phyloP scores from a whole-genome alignment of 208 protist species.

The Crithidia mellificae region DNA sequence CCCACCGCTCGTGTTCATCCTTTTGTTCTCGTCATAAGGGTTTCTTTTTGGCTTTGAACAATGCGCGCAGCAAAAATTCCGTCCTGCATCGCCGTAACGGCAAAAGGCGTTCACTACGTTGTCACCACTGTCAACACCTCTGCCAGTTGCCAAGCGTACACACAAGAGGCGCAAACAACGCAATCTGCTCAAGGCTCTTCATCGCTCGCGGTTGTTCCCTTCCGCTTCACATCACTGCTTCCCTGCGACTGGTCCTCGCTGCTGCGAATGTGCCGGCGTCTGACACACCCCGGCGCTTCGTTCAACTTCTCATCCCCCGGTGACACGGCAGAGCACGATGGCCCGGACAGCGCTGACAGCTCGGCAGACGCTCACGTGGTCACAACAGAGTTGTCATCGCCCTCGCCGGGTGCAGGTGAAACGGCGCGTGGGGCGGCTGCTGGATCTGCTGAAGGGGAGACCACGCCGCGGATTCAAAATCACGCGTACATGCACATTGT shows the following conservation, averaged over 20 bases:
- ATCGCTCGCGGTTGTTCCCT: conserved; percentile 17
- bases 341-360: no score
- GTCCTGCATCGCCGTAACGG: conserved; percentile 33
- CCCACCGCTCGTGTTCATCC: not conserved
- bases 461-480: conserved; percentile 30
- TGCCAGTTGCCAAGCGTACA: conserved; percentile 42
- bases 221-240: conserved; percentile 55
- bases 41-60: no score
- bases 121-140: conserved; percentile 44
- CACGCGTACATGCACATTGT: conserved; percentile 76
- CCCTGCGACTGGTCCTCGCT: conserved; percentile 48
- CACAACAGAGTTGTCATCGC: no score
- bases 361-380: no score
- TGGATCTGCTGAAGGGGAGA: no score
- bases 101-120: conserved; percentile 44
- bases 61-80: conserved; percentile 56
- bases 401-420: no score
- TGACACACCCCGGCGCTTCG: conserved; percentile 39
- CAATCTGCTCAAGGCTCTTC: no score
- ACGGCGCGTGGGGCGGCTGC: no score
- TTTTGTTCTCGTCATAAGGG: no score
- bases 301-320: conserved; percentile 76
- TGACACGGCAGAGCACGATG: conserved; percentile 17
- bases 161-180: not conserved
- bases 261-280: conserved; percentile 46